Evolutionary conservation across 192 early-diverging fungal genomes (phyloP).

Genomic region (Funneliformis mosseae): DNA sequence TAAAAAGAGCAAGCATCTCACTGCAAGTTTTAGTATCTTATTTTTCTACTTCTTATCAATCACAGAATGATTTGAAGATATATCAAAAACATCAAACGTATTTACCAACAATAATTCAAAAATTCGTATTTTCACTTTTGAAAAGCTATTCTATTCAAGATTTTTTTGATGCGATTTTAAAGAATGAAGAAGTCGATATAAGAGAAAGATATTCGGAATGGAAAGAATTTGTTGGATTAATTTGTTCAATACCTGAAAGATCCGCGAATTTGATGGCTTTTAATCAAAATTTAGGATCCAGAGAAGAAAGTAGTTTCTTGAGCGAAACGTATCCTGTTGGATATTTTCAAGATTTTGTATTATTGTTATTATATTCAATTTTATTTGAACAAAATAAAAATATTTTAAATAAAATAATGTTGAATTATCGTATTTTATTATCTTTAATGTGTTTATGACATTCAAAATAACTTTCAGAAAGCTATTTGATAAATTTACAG

Average conservation of each 20-base stretch:
- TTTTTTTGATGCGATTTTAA: conserved; percentile 4
- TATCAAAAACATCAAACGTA: not conserved
- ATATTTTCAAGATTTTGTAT: not conserved
- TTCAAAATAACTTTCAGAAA: not conserved
- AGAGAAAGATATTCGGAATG: conserved; percentile 2
- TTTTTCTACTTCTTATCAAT: not conserved
- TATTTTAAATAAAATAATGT: not conserved
- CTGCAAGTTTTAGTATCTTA: conserved; percentile 7
- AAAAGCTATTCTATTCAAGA: not conserved
- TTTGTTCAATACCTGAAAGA: conserved; percentile 20
- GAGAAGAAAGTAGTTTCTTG: not conserved
- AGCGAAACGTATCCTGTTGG: conserved; percentile 7
- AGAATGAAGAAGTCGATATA: not conserved
- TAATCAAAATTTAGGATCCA: not conserved
- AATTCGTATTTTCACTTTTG: not conserved
- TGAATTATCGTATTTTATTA: not conserved
- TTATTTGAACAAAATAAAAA: not conserved
- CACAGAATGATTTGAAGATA: not conserved
- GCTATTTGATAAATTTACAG: conserved; percentile 3
- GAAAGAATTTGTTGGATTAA: conserved; percentile 9
- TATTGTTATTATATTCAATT: not conserved
- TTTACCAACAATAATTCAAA: not conserved
- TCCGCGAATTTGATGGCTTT: conserved; percentile 10
- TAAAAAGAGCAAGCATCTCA: not conserved
- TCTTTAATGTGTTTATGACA: not conserved